Evolutionary conservation across 108 stramenopile species (phyloP).

Genomic region (Craspedostauros australis): DNA sequence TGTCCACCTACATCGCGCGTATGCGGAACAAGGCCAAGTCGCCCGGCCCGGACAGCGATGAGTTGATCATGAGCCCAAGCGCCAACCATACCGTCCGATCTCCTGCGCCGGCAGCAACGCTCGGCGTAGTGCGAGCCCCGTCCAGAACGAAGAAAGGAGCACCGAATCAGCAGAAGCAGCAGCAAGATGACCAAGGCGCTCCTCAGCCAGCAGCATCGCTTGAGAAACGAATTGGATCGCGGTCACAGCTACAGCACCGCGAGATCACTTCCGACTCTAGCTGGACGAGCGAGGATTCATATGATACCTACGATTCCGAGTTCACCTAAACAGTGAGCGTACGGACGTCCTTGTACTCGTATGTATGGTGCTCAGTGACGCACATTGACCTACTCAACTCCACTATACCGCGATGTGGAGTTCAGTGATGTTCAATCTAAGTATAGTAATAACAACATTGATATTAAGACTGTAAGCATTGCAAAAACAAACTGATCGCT

Average conservation of each 20-base stretch:
- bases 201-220: not conserved
- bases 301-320: constrained; percentile 16
- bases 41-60: not conserved
- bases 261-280: constrained; percentile 13
- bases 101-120: not conserved
- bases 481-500: too few species aligned
- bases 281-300: constrained; percentile 5
- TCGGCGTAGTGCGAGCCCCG: not conserved
- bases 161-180: not conserved
- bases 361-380: too few species aligned
- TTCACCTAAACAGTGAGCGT: not conserved
- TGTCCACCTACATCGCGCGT: constrained; percentile 58
- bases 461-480: too few species aligned
- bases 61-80: not conserved
- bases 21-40: constrained; percentile 32
- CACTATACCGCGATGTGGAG: too few species aligned
- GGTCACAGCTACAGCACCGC: constrained; percentile 36
- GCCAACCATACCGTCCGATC: not conserved
- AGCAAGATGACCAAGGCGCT: not conserved
- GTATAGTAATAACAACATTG: too few species aligned
- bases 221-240: constrained; percentile 27
- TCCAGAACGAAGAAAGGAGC: not conserved
- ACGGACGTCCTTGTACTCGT: too few species aligned
- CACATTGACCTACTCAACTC: too few species aligned
- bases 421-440: too few species aligned